Conservation (phyloP, 345 rosid species). For the Gossypium thurberi region DNA sequence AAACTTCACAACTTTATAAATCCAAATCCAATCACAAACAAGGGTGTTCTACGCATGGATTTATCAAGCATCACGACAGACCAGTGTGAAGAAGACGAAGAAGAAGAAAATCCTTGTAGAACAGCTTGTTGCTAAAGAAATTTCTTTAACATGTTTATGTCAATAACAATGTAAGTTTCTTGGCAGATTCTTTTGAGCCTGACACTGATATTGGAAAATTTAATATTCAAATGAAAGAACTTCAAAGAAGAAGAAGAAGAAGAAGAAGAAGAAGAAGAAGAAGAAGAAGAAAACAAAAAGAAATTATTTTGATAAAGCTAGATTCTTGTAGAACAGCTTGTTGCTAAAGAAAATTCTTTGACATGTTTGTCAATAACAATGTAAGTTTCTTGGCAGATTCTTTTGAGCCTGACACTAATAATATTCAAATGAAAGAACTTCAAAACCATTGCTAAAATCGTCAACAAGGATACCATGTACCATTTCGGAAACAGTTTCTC, state of each 20-base stretch:
- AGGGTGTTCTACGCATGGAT: too few species aligned
- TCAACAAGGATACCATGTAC: neutral
- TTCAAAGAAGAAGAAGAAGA: neutral
- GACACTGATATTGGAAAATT: neutral
- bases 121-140: neutral
- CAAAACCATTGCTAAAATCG: neutral
- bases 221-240: neutral
- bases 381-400: neutral
- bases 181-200: neutral
- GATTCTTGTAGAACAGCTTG: too few species aligned
- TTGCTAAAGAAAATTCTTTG: neutral
- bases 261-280: too few species aligned
- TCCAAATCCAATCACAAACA: too few species aligned
- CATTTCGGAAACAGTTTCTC: neutral
- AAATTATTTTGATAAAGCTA: too few species aligned
- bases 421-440: neutral
- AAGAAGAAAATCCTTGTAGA: too few species aligned
- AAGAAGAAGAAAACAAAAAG: too few species aligned
- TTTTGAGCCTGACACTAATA: neutral
- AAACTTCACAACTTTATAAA: too few species aligned
- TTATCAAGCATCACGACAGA: too few species aligned
- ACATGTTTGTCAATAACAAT: neutral
- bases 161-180: neutral
- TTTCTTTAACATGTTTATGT: neutral
- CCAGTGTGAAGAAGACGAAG: too few species aligned